Base-by-base conservation (phyloP, 345 rosid species). In the Gossypium turneri region DNA sequence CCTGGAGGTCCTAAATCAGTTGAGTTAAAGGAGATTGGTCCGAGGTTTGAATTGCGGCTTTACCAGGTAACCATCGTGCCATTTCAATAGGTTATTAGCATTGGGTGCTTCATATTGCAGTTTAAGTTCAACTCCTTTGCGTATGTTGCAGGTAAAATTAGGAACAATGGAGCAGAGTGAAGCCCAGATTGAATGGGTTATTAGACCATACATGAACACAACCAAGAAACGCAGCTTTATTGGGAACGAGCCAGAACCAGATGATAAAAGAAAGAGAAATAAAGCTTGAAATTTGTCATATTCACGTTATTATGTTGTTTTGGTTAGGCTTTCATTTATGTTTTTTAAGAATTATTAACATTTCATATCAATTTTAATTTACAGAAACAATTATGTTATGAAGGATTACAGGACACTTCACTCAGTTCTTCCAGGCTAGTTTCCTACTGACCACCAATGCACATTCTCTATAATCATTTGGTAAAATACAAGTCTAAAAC, bases 111-210 rank as follows among this genome's bases (percentile, higher is more conserved):
- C 19, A 2, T 44, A 16, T 62, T 58, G 16, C 27, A 34, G 27
- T 45, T 57, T 10, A 9, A 9, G 7, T 55, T 9, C 27, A 2
- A 56, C 20, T 7, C 3, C 20, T 12, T 56, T 52, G 56, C 19
- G 17, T 55, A 55, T 55, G 59, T 57, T 58, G 34, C 34, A 90
- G 98, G 72, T 91, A 82, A 93, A 90, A 60, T 76, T 90, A 50
- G 98, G 98, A 83, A 93, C 97, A 0, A 73, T 93, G 77, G 97
- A 93, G 71, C 97, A 91, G 81, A 89, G 73, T 12, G 99, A 93
- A 82, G 98, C 99, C 0, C 91, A 91, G 75, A 81, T 22, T 0
- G 97, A 95, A 70, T 91, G 96, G 92, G 97, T 90, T 45, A 75
- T 87, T 56, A 85, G 89, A 71, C 97, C 97, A 12, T 94, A 90